Conservation (phyloP, 805 yeast genomes). For the Candida schatavii region DNA sequence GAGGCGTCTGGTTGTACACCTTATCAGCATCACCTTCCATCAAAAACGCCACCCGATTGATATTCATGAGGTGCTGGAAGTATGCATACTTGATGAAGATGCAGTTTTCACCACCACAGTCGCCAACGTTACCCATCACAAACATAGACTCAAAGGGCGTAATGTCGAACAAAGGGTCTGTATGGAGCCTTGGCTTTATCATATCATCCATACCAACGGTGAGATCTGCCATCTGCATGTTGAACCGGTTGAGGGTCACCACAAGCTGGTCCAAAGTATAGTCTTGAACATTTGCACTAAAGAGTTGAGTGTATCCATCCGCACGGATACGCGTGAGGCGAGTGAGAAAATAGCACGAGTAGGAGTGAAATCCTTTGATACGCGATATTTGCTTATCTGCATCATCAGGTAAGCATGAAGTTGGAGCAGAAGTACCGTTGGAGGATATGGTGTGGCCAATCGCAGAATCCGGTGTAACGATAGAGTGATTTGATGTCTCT, state of each 20-base stretch:
- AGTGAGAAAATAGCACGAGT: conserved; percentile 6
- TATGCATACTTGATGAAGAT: conserved; percentile 27
- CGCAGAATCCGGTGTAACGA: not conserved
- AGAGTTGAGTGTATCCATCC: conserved; percentile 27
- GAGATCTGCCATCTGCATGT: conserved; percentile 26
- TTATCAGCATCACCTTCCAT: conserved; percentile 11
- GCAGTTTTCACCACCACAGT: conserved; percentile 12
- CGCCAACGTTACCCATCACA: not conserved
- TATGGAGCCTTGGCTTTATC: conserved; percentile 28
- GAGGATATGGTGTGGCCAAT: not conserved
- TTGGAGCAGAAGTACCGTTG: not conserved
- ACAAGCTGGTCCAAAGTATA: conserved; percentile 19
- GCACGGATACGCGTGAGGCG: conserved; percentile 27
- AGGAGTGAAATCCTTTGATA: conserved; percentile 6
- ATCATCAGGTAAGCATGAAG: too few species aligned
- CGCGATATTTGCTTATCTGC: too few species aligned
- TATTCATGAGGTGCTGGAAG: conserved; percentile 35
- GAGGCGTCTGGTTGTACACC: too few species aligned
- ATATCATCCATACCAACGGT: conserved; percentile 16
- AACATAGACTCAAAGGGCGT: not conserved
- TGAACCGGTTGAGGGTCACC: conserved; percentile 21
- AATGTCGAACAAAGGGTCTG: conserved; percentile 29
- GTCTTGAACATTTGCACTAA: conserved; percentile 26
- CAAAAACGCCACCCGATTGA: conserved; percentile 33
- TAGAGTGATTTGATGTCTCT: not conserved